These are phyloP conservation scores for Carex scoparia DNA, from an alignment of 176 grass and related monocot genomes.

Conservation along the genomic window DNA sequence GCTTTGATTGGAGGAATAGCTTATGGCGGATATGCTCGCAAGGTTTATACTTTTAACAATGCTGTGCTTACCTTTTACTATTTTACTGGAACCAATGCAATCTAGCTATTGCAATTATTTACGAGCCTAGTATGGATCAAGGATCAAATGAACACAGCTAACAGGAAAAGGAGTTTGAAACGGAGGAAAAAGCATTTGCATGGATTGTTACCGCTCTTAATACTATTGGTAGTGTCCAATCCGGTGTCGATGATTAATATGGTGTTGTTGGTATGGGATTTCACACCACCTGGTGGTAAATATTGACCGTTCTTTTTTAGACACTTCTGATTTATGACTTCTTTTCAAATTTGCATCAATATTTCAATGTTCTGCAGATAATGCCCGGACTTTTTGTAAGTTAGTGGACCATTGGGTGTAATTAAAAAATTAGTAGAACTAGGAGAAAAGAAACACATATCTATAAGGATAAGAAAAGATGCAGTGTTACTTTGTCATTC, in stretches of 20 bases:
- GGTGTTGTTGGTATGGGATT: neutral
- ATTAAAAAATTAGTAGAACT: neutral
- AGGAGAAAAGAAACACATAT: too few species aligned
- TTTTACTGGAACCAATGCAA: neutral
- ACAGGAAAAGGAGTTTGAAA: neutral
- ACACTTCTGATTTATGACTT: neutral
- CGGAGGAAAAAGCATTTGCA: neutral
- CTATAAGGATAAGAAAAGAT: neutral
- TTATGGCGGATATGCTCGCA: conserved; percentile 87
- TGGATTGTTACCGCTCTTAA: neutral
- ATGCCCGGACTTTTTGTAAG: neutral
- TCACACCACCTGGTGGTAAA: too few species aligned
- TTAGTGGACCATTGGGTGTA: neutral
- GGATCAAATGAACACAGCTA: neutral
- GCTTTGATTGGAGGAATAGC: conserved; percentile 86
- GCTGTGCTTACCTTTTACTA: neutral
- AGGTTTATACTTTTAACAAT: conserved; percentile 42
- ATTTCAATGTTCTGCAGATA: neutral
- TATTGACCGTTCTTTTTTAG: neutral
- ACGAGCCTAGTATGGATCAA: neutral
- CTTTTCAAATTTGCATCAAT: neutral
- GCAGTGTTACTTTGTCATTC: neutral
- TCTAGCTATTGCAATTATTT: neutral
- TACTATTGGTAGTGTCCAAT: too few species aligned
- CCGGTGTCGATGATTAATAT: neutral